Evolutionary conservation across 2,329 filamentous ascomycete genomes (phyloP).

Genomic region (Xylariomycetidae sp.): DNA sequence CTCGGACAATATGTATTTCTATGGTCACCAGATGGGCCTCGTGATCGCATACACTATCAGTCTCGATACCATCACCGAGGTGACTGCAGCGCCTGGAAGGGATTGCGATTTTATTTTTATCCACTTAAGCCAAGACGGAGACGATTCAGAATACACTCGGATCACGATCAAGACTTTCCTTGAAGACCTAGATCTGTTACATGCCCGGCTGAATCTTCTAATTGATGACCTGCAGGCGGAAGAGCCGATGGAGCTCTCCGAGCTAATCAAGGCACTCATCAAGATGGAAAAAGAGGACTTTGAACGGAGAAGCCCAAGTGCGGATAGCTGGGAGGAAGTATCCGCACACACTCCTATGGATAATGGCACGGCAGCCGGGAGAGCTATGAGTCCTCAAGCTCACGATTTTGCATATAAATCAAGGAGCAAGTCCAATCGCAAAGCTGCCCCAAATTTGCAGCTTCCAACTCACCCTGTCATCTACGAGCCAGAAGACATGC

Average conservation of each 20-base stretch:
- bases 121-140: constrained; percentile 62
- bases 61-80: constrained; percentile 75
- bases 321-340: constrained; percentile 89
- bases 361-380: constrained; percentile 44
- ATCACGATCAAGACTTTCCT: constrained; percentile 91
- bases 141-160: constrained; percentile 61
- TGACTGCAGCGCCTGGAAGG: constrained; percentile 82
- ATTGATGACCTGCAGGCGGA: constrained; percentile 75
- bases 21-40: constrained; percentile 89
- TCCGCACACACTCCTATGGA: constrained; percentile 57
- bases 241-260: constrained; percentile 62
- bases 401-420: constrained; percentile 32
- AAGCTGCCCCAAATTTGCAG: constrained; percentile 65
- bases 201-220: constrained; percentile 78
- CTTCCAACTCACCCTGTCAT: constrained; percentile 75
- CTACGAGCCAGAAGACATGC: constrained; percentile 81
- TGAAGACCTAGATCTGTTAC: constrained; percentile 77
- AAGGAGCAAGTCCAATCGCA: constrained; percentile 30
- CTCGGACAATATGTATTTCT: constrained; percentile 85
- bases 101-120: constrained; percentile 93
- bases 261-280: constrained; percentile 66
- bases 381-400: constrained; percentile 29
- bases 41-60: constrained; percentile 77
- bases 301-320: constrained; percentile 62
- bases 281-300: constrained; percentile 65